Conservation (phyloP, 2,329 filamentous ascomycete species). For the Sclerotinia sclerotiorum region DNA sequence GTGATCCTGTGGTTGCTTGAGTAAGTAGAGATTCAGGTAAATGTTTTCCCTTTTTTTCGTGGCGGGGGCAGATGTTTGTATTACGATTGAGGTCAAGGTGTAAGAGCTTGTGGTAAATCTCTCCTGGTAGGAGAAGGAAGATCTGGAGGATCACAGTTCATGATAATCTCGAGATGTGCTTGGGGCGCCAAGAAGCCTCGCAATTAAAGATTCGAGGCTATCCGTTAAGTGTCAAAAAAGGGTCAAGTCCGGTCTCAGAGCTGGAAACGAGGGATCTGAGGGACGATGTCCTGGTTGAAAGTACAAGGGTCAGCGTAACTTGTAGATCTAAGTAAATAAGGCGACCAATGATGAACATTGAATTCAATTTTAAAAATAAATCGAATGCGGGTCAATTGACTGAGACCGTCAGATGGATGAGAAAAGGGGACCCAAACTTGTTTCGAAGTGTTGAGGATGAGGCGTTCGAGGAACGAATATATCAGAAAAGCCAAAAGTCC, state of each 20-base stretch:
- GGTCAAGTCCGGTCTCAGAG: constrained; percentile 17
- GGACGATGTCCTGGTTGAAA: constrained; percentile 8
- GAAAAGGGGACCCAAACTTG: constrained; percentile 15
- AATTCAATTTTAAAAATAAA: constrained; percentile 14
- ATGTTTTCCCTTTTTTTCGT: constrained; percentile 1
- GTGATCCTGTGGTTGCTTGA: constrained; percentile 16
- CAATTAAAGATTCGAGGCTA: constrained; percentile 30
- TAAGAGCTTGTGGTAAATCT: constrained; percentile 39
- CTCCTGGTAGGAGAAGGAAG: constrained; percentile 41
- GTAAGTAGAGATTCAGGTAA: constrained; percentile 8
- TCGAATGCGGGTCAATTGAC: constrained; percentile 13
- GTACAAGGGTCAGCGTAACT: constrained; percentile 19
- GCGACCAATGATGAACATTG: constrained; percentile 29
- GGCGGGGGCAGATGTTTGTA: background rate
- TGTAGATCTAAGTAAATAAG: constrained; percentile 22
- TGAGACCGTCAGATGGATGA: constrained; percentile 11
- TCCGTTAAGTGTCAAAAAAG: constrained; percentile 24
- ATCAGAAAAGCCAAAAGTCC: background rate
- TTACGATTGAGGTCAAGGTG: constrained; percentile 36
- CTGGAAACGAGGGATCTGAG: constrained; percentile 17
- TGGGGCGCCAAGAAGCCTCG: constrained; percentile 33
- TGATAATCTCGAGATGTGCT: constrained; percentile 37
- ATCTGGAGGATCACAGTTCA: constrained; percentile 41
- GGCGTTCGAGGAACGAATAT: background rate
- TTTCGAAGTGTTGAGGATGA: constrained; percentile 14